These are phyloP conservation scores for Vigna nakashimae DNA, from an alignment of 306 rosid species.

Conservation along the genomic window DNA sequence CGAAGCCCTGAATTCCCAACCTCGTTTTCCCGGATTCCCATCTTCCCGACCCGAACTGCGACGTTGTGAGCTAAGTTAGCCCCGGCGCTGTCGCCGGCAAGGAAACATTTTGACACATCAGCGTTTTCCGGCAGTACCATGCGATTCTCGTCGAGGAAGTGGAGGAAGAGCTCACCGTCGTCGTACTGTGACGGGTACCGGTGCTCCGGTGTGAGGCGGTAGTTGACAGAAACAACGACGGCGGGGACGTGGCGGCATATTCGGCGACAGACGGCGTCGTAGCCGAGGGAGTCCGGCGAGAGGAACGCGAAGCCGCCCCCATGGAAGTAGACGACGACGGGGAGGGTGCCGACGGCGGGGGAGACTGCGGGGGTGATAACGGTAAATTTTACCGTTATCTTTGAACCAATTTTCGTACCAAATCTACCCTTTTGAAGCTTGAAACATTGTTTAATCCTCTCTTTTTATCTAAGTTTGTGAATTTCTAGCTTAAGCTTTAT, in stretches of 20 bases:
- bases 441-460: no score
- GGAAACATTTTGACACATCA: slow-evolving; percentile 59
- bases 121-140: slow-evolving; percentile 51
- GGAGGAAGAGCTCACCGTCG: slow-evolving; percentile 66
- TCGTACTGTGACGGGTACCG: slow-evolving; percentile 70
- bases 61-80: slow-evolving; percentile 76
- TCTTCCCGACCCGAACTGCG: slow-evolving; percentile 47
- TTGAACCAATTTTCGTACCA: no score
- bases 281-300: slow-evolving; percentile 45
- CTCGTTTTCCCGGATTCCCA: neutral
- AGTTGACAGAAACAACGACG: slow-evolving; percentile 67
- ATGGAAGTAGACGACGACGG: slow-evolving; percentile 41
- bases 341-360: neutral
- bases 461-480: no score
- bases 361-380: slow-evolving; percentile 49
- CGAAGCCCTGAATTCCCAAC: neutral
- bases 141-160: slow-evolving; percentile 47
- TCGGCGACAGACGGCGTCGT: slow-evolving; percentile 59
- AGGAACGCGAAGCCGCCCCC: slow-evolving; percentile 66
- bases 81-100: slow-evolving; percentile 86
- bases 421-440: no score
- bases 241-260: slow-evolving; percentile 55
- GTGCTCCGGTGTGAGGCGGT: slow-evolving; percentile 77
- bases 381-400: no score
- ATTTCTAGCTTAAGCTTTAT: no score